A percentile compares a stretch with the other conserved stretches of the same genome.
phyloP scores from a whole-genome alignment of 257 asterid genomes.

The Solanum bukasovii region DNA sequence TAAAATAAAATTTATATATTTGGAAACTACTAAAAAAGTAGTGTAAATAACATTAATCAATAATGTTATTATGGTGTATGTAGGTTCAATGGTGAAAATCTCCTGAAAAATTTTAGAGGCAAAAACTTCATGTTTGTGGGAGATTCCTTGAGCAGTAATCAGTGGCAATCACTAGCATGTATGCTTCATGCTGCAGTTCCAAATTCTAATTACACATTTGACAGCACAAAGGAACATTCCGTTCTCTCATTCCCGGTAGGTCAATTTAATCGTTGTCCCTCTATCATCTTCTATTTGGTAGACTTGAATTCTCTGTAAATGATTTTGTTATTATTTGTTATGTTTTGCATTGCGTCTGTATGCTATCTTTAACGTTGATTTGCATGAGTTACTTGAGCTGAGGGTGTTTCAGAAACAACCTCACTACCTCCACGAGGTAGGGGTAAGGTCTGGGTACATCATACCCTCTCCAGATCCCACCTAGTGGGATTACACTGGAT shows the following conservation, averaged over 20 bases:
- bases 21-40: background rate
- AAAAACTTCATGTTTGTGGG: slow-evolving; percentile 57
- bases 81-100: slow-evolving; percentile 47
- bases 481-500: background rate
- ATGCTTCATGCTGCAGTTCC: slow-evolving; percentile 46
- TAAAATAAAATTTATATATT: no score
- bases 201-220: slow-evolving; percentile 21
- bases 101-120: slow-evolving; percentile 33
- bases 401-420: background rate
- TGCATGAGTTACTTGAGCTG: background rate
- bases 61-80: background rate
- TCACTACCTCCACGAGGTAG: background rate
- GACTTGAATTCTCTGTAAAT: background rate
- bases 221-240: slow-evolving; percentile 11
- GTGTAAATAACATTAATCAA: no score
- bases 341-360: background rate
- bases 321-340: background rate
- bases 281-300: background rate
- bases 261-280: background rate
- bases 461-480: background rate
- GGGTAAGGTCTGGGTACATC: background rate
- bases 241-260: slow-evolving; percentile 42
- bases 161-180: slow-evolving; percentile 68
- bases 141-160: slow-evolving; percentile 53
- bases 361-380: background rate